Base-by-base conservation (phyloP, 2,329 filamentous ascomycete species). In the Colletotrichum gloeosporioides region DNA sequence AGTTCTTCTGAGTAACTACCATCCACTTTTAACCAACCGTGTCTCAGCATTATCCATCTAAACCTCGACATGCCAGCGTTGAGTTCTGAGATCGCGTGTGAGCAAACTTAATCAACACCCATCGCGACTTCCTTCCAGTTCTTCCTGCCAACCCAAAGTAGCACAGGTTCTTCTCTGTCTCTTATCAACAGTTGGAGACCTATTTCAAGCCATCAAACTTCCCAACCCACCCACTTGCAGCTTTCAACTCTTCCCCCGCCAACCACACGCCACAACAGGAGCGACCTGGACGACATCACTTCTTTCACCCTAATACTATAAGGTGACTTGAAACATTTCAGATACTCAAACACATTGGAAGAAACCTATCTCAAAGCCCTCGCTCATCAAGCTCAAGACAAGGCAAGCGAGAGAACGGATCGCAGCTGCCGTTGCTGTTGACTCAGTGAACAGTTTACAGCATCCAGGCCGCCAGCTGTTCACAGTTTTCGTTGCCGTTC, bases 21-120 rank as follows among this genome's bases (percentile, higher is more conserved):
- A 3, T 0, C 0, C n/a, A 53, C 3, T 2, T 53, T 3, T 10
- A 22, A 53, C 9, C 4, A 7, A 53, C 8, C 8, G n/a, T 53
- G 18, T 13, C 13, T 13, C 44, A 22, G 18, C 4, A 4, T 49
- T 1, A 8, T 53, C 1, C 1, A 22, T 25, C 10, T 53, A 0
- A 53, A 22, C n/a, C 44, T 22, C n/a, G 13, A 22, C 12, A 25
- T n/a, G n/a, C n/a, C n/a, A n/a, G n/a, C n/a, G n/a, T n/a, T n/a
- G n/a, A n/a, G n/a, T n/a, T 53, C 44, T 0, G 10, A 49, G n/a
- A 49, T 22, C n/a, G 18, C 0, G 5, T 49, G 44, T 22, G 44
- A 49, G 44, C n/a, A 22, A 2, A 12, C 44, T 13, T 8, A 8
- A 8, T 53, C n/a, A 53, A 22, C n/a, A 0, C 44, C 44, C n/a